A percentile compares a stretch with the other conserved stretches of the same genome.
Evolutionary conservation across 169 alveolate species (phyloP).

Genomic region (Plasmodium ovale): DNA sequence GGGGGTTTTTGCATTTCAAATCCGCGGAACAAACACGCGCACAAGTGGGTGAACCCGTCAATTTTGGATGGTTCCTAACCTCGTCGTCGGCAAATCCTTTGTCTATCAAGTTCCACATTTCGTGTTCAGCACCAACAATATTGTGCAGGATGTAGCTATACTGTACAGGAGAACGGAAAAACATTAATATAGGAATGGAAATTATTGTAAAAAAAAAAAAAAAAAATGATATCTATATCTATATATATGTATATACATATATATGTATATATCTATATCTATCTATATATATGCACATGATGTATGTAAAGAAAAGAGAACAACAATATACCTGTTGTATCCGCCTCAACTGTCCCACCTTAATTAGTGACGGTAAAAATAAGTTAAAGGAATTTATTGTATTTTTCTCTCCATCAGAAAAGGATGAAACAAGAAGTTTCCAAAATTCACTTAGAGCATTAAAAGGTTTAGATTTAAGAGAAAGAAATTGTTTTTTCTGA

Average conservation of each 20-base stretch:
- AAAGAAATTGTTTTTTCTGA: slow-evolving; percentile 9
- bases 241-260: background rate
- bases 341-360: slow-evolving; percentile 57
- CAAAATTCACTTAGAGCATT: slow-evolving; percentile 48
- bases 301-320: background rate
- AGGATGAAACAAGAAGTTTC: slow-evolving; percentile 47
- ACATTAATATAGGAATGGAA: no score
- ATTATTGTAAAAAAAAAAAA: slow-evolving; percentile 21
- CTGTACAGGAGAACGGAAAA: slow-evolving; percentile 10
- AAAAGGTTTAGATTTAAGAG: slow-evolving; percentile 47
- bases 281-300: background rate
- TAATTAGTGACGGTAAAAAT: slow-evolving; percentile 50
- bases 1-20: no score
- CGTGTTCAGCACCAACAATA: slow-evolving; percentile 52
- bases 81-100: slow-evolving; percentile 69
- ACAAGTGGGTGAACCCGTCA: no score
- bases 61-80: no score
- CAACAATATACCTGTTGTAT: slow-evolving; percentile 58
- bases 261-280: slow-evolving; percentile 16
- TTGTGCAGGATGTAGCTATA: slow-evolving; percentile 68
- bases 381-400: slow-evolving; percentile 34
- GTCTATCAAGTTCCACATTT: slow-evolving; percentile 66
- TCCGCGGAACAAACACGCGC: no score
- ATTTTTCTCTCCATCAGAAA: slow-evolving; percentile 63
- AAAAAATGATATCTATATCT: background rate